phyloP scores from a whole-genome alignment of 2,329 filamentous ascomycete genomes.

The Hysterium pulicare region DNA sequence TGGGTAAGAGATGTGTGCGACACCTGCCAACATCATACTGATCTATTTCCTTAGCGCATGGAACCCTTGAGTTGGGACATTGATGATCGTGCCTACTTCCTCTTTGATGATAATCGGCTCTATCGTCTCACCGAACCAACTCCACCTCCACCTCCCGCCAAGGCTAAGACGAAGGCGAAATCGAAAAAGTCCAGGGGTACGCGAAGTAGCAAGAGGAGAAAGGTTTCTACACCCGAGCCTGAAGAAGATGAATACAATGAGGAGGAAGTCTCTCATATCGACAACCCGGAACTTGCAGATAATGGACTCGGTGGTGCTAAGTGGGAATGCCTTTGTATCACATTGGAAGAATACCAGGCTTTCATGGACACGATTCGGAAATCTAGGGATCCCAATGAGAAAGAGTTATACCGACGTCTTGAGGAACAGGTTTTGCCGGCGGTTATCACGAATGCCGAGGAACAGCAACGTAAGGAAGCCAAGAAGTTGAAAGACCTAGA shows the following conservation, averaged over 20 bases:
- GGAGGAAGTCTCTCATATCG: slow-evolving; percentile 30
- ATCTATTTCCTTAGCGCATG: slow-evolving; percentile 51
- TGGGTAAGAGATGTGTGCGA: slow-evolving; percentile 63
- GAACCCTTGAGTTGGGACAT: slow-evolving; percentile 86
- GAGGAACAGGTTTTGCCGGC: slow-evolving; percentile 78
- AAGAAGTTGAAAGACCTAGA: slow-evolving; percentile 77
- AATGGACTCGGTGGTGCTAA: slow-evolving; percentile 71
- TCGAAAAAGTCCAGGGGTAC: slow-evolving; percentile 54
- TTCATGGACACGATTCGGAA: slow-evolving; percentile 71
- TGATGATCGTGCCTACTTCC: slow-evolving; percentile 80
- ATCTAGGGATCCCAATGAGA: slow-evolving; percentile 81
- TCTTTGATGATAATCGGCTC: slow-evolving; percentile 89
- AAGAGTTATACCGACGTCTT: slow-evolving; percentile 67
- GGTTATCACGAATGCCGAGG: slow-evolving; percentile 70
- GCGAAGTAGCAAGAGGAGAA: slow-evolving; percentile 71
- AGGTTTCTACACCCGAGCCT: slow-evolving; percentile 48
- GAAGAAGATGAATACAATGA: slow-evolving; percentile 40
- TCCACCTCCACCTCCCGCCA: slow-evolving; percentile 55
- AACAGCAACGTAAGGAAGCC: slow-evolving; percentile 66
- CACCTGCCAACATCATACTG: slow-evolving; percentile 8
- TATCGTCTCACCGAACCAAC: slow-evolving; percentile 82
- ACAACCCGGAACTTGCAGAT: slow-evolving; percentile 42
- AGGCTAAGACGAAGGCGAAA: slow-evolving; percentile 53
- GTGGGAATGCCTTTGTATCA: slow-evolving; percentile 90
- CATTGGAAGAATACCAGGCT: slow-evolving; percentile 68